A percentile compares a stretch with the other conserved stretches of the same genome.
Conservation (phyloP, 352 stramenopile genomes). For the Lagenidium giganteum region DNA sequence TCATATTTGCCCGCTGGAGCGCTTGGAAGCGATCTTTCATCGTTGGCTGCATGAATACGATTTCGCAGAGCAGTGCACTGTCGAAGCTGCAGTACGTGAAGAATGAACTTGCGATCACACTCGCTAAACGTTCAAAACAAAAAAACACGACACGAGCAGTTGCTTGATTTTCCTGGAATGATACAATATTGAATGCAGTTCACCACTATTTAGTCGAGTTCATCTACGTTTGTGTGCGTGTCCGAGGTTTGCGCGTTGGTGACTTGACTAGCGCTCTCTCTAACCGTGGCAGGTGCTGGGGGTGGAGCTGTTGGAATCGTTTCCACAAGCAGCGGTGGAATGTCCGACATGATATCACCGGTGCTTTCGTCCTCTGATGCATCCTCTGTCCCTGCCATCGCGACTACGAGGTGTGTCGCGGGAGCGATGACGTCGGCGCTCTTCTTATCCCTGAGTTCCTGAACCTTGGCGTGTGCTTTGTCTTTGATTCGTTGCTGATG, state of each 20-base stretch:
- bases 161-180: too few species aligned
- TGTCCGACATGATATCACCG: too few species aligned
- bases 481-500: conserved; percentile 5
- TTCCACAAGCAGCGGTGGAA: too few species aligned
- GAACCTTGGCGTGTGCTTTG: conserved; percentile 3
- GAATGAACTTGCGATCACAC: neutral
- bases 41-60: conserved; percentile 71
- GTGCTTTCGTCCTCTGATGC: too few species aligned
- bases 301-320: too few species aligned
- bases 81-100: conserved; percentile 6
- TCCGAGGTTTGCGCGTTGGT: neutral
- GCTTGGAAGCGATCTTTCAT: conserved; percentile 49
- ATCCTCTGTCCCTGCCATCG: too few species aligned
- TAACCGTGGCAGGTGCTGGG: conserved; percentile 3
- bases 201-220: conserved; percentile 55
- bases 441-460: conserved; percentile 8
- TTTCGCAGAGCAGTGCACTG: conserved; percentile 42
- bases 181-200: too few species aligned
- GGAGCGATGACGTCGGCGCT: neutral
- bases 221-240: conserved; percentile 41
- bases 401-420: neutral
- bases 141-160: too few species aligned
- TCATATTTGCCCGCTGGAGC: conserved; percentile 43
- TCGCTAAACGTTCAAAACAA: too few species aligned
- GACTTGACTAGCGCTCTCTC: too few species aligned